These are phyloP conservation scores for Nelumbo lutea DNA, from an alignment of 164 flowering plant genomes.

Conservation along the genomic window DNA sequence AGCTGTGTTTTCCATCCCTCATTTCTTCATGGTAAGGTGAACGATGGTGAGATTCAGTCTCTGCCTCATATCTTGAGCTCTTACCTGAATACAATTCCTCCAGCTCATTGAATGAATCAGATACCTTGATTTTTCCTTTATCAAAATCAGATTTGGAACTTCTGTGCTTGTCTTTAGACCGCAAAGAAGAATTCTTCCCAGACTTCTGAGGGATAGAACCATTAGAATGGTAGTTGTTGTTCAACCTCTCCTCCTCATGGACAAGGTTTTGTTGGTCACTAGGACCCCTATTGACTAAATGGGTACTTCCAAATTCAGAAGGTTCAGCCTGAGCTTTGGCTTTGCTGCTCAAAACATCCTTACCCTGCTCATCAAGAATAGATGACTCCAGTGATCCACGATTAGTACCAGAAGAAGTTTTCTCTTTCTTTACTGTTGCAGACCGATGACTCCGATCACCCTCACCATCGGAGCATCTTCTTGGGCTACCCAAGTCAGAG, in stretches of 20 bases:
- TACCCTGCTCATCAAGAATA: slow-evolving; percentile 33
- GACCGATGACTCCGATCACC: slow-evolving; percentile 38
- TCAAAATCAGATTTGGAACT: slow-evolving; percentile 33
- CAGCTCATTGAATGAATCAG: slow-evolving; percentile 28
- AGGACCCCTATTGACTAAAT: slow-evolving; percentile 23
- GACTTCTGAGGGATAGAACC: slow-evolving; percentile 42
- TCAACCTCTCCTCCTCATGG: slow-evolving; percentile 25
- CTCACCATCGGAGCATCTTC: slow-evolving; percentile 48
- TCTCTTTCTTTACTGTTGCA: slow-evolving; percentile 35
- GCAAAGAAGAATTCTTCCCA: slow-evolving; percentile 43
- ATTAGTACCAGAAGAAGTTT: slow-evolving; percentile 20
- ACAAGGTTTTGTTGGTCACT: slow-evolving; percentile 22
- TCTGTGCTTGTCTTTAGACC: slow-evolving; percentile 42
- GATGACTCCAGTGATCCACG: slow-evolving; percentile 35
- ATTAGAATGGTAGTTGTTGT: slow-evolving; percentile 26
- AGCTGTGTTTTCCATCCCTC: slow-evolving; percentile 30
- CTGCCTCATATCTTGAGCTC: slow-evolving; percentile 10
- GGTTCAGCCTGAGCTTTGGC: slow-evolving; percentile 17
- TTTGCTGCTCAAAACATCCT: slow-evolving; percentile 26
- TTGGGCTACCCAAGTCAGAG: slow-evolving; percentile 30
- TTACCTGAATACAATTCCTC: slow-evolving; percentile 17
- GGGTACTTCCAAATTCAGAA: slow-evolving; percentile 24
- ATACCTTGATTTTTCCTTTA: slow-evolving; percentile 28
- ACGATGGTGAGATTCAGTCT: slow-evolving; percentile 28
- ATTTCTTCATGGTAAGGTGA: slow-evolving; percentile 28